These are phyloP conservation scores for Phaffomyces antillensis DNA, from an alignment of 805 yeast species.

Conservation along the genomic window DNA sequence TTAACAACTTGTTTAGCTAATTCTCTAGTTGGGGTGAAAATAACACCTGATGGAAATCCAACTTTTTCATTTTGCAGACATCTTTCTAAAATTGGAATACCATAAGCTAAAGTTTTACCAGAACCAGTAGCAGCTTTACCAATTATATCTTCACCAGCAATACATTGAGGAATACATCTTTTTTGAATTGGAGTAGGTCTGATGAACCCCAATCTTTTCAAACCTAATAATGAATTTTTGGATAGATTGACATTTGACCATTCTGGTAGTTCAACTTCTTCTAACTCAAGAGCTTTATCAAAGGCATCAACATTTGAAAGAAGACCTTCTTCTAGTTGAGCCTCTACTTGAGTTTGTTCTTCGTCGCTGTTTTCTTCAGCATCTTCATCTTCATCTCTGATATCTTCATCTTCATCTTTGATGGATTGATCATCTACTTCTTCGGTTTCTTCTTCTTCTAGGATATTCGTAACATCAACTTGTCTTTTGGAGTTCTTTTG, in stretches of 20 bases:
- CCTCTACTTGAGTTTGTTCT: too few species aligned
- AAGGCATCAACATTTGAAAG: slow-evolving; percentile 21
- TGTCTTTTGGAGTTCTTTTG: slow-evolving; percentile 2
- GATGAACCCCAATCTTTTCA: slow-evolving; percentile 48
- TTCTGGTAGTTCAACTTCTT: slow-evolving; percentile 43
- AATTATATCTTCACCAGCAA: slow-evolving; percentile 71
- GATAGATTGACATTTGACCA: slow-evolving; percentile 51
- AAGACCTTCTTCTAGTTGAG: slow-evolving; percentile 10
- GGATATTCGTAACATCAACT: neutral
- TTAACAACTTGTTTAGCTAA: slow-evolving; percentile 88
- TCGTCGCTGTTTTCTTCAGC: too few species aligned
- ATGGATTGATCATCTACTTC: slow-evolving; percentile 9
- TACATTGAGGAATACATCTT: slow-evolving; percentile 63
- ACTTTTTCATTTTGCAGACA: slow-evolving; percentile 27
- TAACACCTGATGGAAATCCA: slow-evolving; percentile 59
- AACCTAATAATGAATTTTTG: slow-evolving; percentile 52
- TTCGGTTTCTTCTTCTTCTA: neutral
- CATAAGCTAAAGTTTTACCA: slow-evolving; percentile 95
- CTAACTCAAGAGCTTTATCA: slow-evolving; percentile 25
- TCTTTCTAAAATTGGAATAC: slow-evolving; percentile 81
- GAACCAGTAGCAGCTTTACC: slow-evolving; percentile 98
- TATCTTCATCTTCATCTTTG: slow-evolving; percentile 17
- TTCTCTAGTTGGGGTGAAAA: slow-evolving; percentile 95
- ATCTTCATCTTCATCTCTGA: too few species aligned
- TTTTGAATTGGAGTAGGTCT: slow-evolving; percentile 84